phyloP scores from a whole-genome alignment of 805 yeast genomes.

The Kodamaea kaohsiungensis region DNA sequence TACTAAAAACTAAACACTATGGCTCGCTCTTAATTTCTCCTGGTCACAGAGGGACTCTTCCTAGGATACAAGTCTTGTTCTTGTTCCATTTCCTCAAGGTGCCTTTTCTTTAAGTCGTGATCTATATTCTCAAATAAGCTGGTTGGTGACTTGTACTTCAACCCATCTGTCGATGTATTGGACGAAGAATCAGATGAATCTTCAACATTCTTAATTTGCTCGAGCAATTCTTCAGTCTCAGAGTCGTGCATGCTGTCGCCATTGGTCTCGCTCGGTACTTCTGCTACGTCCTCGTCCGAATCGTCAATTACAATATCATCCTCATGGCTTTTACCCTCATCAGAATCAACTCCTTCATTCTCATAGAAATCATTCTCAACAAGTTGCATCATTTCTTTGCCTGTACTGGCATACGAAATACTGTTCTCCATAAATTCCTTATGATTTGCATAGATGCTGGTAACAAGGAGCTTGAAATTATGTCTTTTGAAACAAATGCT shows the following conservation, averaged over 20 bases:
- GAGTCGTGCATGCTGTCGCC: neutral
- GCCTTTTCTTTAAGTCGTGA: constrained; percentile 8
- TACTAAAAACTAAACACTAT: neutral
- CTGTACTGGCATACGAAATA: constrained; percentile 30
- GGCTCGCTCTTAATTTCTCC: neutral
- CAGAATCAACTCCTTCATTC: constrained; percentile 1
- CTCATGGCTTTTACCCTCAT: constrained; percentile 4
- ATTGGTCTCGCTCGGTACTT: neutral
- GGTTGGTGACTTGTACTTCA: constrained; percentile 10
- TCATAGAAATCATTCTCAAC: constrained; percentile 23
- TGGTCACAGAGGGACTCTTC: neutral
- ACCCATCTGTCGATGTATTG: neutral
- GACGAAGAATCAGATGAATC: neutral
- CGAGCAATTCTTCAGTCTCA: neutral
- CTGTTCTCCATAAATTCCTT: constrained; percentile 22
- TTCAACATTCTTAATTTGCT: neutral
- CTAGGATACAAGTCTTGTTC: neutral
- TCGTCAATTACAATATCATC: constrained; percentile 8
- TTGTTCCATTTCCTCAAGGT: constrained; percentile 6
- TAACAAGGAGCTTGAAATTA: constrained; percentile 31
- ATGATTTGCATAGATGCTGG: constrained; percentile 32
- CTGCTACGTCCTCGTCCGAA: constrained; percentile 5
- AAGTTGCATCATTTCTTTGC: constrained; percentile 26
- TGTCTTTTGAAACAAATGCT: constrained; percentile 15
- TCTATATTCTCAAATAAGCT: constrained; percentile 10